Base-by-base conservation (phyloP, 2,329 filamentous ascomycete genomes). In the Aspergillus pseudotamarii region DNA sequence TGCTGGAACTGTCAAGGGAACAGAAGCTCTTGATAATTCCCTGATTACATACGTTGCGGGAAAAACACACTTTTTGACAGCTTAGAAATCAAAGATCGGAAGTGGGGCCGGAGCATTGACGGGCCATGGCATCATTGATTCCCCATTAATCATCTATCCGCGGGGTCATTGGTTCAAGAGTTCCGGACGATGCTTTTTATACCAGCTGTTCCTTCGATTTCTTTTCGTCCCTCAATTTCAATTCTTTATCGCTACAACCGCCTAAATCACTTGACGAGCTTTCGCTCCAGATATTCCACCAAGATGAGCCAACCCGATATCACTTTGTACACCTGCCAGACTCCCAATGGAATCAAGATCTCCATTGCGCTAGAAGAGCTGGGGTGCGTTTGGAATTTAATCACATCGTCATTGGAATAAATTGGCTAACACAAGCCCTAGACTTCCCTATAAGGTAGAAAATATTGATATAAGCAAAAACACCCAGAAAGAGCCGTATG, bases 341-440 rank as follows among this genome's bases (percentile, higher is more conserved):
- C 94, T 58, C 92, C 94, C 53, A 97, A 97, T 79, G 93, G 93
- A 67, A 91, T 95, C 84, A 97, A 96, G 78, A 87, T 92, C 65
- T 93, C 91, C 61, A 96, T 97, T 68, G 85, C 92, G 11, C 82
- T 97, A 19, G 93, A 96, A 80, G 93, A 96, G 80, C 85, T 97
- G 5, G 90, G 89, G 78, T 80, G 69, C 57, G 72, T 53, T 26
- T 32, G 5, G 19, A 28, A 66, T 55, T 19, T n/a, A 36, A 34
- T 28, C 12, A 34, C 41, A 53, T 38, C n/a, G 16, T 48, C 63
- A 12, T 19, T 9, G 32, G 9, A n/a, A 16, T 23, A 56, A 48
- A 51, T n/a, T 10, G 53, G 63, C 64, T 74, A 57, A 73, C 63
- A 59, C 10, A 50, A 54, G n/a, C 21, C 30, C 61, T 58, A 80